Conservation (phyloP, 2,329 filamentous ascomycete species). For the Apiospora rasikravindrae region DNA sequence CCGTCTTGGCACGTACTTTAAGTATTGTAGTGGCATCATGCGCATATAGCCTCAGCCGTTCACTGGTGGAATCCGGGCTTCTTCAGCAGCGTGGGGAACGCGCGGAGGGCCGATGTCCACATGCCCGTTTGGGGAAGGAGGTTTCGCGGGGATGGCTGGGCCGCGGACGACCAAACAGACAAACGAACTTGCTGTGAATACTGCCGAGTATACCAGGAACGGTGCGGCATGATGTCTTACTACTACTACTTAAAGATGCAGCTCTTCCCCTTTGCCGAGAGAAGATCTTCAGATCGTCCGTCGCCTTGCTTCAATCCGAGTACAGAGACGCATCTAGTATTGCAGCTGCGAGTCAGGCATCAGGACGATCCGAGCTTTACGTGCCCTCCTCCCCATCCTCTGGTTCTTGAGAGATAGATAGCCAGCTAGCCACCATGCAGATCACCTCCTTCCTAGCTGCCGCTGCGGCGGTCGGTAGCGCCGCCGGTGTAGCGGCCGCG, state of each 20-base stretch:
- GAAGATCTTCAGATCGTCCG: constrained; percentile 8
- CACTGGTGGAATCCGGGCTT: background rate
- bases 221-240: no score
- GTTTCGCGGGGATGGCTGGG: background rate
- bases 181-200: background rate
- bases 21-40: background rate
- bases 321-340: background rate
- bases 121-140: constrained; percentile 4
- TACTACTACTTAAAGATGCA: background rate
- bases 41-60: background rate
- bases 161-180: background rate
- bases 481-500: constrained; percentile 22
- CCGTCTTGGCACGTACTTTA: constrained; percentile 11
- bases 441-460: background rate
- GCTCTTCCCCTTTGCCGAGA: background rate
- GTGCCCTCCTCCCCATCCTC: background rate
- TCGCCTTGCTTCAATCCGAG: background rate
- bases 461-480: background rate
- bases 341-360: background rate
- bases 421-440: constrained; percentile 7
- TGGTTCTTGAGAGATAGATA: background rate
- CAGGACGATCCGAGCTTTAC: background rate
- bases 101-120: constrained; percentile 5
- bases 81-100: background rate
- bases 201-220: background rate